Evolutionary conservation across 2,329 filamentous ascomycete genomes (phyloP).

Genomic region (Zarea fungicola): DNA sequence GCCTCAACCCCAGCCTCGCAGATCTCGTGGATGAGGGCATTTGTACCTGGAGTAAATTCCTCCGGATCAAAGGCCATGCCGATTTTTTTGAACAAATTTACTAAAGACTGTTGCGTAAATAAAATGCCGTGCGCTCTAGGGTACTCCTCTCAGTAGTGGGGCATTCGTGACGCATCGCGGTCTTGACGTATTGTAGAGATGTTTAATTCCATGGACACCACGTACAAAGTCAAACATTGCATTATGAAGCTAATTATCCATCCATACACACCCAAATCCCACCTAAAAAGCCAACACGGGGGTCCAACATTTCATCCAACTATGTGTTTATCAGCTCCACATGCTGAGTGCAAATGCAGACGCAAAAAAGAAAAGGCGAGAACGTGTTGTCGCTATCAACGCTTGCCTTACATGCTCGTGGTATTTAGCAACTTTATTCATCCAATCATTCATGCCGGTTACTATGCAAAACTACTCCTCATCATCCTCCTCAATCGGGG

Average conservation of each 20-base stretch:
- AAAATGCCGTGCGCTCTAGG: no score
- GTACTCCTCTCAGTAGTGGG: no score
- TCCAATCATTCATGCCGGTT: neutral
- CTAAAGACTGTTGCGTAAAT: no score
- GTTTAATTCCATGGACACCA: no score
- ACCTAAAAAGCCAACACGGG: no score
- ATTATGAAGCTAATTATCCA: no score
- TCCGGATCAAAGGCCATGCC: neutral
- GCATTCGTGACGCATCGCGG: no score
- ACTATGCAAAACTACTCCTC: conserved; percentile 44
- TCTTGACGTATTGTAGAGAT: no score
- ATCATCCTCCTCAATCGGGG: conserved; percentile 67
- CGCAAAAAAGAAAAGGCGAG: neutral
- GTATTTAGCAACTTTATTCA: conserved; percentile 4
- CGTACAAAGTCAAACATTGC: no score
- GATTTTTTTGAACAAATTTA: neutral
- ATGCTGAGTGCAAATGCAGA: neutral
- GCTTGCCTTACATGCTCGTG: neutral
- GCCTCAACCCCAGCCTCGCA: conserved; percentile 20
- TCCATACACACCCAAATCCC: no score
- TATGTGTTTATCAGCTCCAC: no score
- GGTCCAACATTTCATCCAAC: no score
- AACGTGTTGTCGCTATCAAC: neutral
- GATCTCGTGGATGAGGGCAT: conserved; percentile 30
- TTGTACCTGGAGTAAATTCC: conserved; percentile 20